Evolutionary conservation across 2,329 filamentous ascomycete genomes (phyloP), one percentile per base, ranked within the genome.

Genomic region (Ophiostoma pallidulum): DNA sequence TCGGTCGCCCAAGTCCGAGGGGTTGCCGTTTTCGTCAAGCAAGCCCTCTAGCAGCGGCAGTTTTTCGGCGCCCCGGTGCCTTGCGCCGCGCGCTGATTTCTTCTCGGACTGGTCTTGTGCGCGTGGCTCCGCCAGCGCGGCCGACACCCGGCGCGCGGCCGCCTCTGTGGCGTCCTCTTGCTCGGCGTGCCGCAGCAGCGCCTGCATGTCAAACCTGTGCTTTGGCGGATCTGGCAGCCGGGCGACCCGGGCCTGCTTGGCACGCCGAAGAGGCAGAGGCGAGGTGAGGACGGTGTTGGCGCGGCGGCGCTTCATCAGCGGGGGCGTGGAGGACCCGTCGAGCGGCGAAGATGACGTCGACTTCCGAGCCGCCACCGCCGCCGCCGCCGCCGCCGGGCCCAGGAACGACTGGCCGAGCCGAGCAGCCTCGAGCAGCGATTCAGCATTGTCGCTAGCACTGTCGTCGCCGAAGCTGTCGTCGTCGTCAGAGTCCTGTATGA

Each of bases 151-250:
- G 51, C 68, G 65, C 6, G 70, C 71, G 51, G 74, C 80, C 14
- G 73, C 77, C 45, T 79, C 75, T 1, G 72, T 72, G 33, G 77
- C 75, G 36, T 78, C 69, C 51, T 86, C 78, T 48, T 73, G 69
- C 35, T 71, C 66, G 6, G 79, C 74, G 57, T 81, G 73, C 39
- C 69, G 74, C 35, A 82, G 68, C 8, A 89, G 68, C 1, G 74
- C 70, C 49, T 78, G 76, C 47, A 88, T 62, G 46, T 82, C 76
- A 53, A 81, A 82, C 53, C 75, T 80, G 61, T 82, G 80, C 57
- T 73, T 76, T 14, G 71, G 65, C 38, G 69, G 67, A 4, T 18
- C 13, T 9, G 38, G 13, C 29, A 13, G 29, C 31, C n/a, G 42
- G 22, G 44, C 8, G 6, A 45, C 16, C 36, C 50, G 43, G 6